A percentile compares a stretch with the other conserved stretches of the same genome.
Conservation (phyloP, 2,329 filamentous ascomycete genomes). For the Furcasterigmium sp. region DNA sequence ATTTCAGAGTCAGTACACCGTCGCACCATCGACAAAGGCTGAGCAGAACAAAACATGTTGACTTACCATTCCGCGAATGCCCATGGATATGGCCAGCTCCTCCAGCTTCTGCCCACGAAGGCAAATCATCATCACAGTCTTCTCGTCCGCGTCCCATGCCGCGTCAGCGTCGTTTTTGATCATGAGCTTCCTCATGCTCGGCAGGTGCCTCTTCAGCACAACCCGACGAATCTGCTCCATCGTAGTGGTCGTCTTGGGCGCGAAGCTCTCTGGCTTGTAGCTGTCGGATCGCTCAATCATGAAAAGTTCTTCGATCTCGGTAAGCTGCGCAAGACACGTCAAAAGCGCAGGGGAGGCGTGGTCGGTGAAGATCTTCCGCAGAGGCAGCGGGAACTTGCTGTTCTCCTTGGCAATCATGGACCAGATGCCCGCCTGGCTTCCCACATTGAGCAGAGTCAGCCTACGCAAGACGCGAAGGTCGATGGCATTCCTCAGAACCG, state of each 20-base stretch:
- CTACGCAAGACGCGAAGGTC: conserved; percentile 51
- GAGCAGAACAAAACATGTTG: conserved; percentile 7
- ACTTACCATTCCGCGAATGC: conserved; percentile 49
- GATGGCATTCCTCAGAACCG: conserved; percentile 49
- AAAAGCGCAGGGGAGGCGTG: conserved; percentile 53
- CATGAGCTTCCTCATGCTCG: conserved; percentile 49
- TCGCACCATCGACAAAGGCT: background rate
- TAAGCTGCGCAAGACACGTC: conserved; percentile 45
- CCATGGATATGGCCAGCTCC: conserved; percentile 52
- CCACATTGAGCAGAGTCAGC: conserved; percentile 59
- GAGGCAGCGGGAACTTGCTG: conserved; percentile 39
- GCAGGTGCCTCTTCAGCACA: conserved; percentile 53
- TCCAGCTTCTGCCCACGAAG: conserved; percentile 41
- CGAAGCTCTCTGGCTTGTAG: conserved; percentile 47
- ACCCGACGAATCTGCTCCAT: conserved; percentile 55
- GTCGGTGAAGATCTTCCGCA: conserved; percentile 58
- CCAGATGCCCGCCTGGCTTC: conserved; percentile 57
- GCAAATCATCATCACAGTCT: conserved; percentile 49
- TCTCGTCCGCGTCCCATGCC: conserved; percentile 53
- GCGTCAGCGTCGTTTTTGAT: conserved; percentile 50
- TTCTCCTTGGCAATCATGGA: conserved; percentile 49
- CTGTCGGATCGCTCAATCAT: conserved; percentile 49
- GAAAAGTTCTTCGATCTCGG: conserved; percentile 52
- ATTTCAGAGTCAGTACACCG: background rate
- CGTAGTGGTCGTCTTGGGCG: conserved; percentile 40